Evolutionary conservation across 768 basidiomycete species (phyloP).

Genomic region (Tephrocybe sp.): DNA sequence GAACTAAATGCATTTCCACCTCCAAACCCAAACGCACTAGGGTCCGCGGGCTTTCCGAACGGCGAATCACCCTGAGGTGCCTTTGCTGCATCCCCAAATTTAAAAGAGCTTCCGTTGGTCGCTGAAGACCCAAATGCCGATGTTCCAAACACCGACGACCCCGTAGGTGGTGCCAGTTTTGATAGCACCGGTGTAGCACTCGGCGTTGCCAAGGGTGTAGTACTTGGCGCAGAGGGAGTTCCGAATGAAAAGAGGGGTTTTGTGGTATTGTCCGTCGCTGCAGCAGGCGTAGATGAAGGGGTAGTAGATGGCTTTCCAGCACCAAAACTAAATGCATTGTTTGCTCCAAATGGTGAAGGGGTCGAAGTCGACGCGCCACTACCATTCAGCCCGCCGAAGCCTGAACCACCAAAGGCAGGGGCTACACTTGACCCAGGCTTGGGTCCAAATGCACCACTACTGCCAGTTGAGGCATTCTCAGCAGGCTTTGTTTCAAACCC

Average conservation of each 20-base stretch:
- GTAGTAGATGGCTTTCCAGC: conserved; percentile 8
- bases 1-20: conserved; percentile 9
- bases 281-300: not conserved
- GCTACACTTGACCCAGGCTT: no score
- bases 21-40: conserved; percentile 34
- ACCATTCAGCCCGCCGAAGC: not conserved
- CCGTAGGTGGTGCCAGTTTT: not conserved
- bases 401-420: no score
- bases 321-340: conserved; percentile 11
- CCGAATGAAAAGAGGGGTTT: conserved; percentile 18
- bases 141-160: conserved; percentile 9
- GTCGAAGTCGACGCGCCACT: conserved; percentile 2
- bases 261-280: conserved; percentile 1
- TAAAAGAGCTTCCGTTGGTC: conserved; percentile 13
- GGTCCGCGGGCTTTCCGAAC: conserved; percentile 18
- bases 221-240: not conserved
- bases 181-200: conserved; percentile 10
- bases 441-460: no score
- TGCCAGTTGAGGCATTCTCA: no score
- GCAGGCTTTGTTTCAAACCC: no score
- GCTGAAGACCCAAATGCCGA: conserved; percentile 14
- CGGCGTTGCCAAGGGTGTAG: not conserved
- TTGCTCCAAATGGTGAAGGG: conserved; percentile 7
- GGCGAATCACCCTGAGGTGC: conserved; percentile 24
- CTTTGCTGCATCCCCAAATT: no score